Conservation (phyloP, 2,329 filamentous ascomycete genomes). For the Pestalotiopsis sp. region DNA sequence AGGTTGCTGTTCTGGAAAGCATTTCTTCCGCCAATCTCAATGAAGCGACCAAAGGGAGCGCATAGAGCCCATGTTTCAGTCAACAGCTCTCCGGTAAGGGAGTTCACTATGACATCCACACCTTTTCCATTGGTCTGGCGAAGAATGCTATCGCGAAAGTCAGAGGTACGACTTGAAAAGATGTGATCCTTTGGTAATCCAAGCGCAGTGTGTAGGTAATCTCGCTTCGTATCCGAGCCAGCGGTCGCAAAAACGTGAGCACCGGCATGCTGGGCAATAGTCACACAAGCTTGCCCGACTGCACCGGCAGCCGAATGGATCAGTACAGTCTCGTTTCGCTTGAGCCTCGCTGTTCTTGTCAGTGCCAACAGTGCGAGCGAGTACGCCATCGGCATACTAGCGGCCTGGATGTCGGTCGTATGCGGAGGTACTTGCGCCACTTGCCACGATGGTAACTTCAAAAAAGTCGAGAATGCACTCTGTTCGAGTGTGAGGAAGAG, state of each 20-base stretch:
- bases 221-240: slow-evolving; percentile 40
- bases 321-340: slow-evolving; percentile 39
- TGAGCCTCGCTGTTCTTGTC: slow-evolving; percentile 38
- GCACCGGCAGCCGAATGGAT: slow-evolving; percentile 42
- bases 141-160: slow-evolving; percentile 34
- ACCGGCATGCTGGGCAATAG: slow-evolving; percentile 38
- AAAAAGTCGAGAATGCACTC: slow-evolving; percentile 36
- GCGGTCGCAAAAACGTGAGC: slow-evolving; percentile 47
- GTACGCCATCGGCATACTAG: slow-evolving; percentile 43
- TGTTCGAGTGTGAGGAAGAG: slow-evolving; percentile 29
- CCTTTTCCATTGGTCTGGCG: slow-evolving; percentile 30
- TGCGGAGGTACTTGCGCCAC: slow-evolving; percentile 39
- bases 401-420: slow-evolving; percentile 39
- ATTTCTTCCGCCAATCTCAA: slow-evolving; percentile 43
- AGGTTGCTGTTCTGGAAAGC: slow-evolving; percentile 3
- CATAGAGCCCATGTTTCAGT: slow-evolving; percentile 46
- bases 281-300: slow-evolving; percentile 42
- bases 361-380: slow-evolving; percentile 44
- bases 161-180: slow-evolving; percentile 34
- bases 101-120: slow-evolving; percentile 42
- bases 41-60: slow-evolving; percentile 45
- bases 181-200: slow-evolving; percentile 39
- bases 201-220: slow-evolving; percentile 38
- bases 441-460: slow-evolving; percentile 34
- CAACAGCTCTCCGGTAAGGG: slow-evolving; percentile 41